These are phyloP conservation scores for Chlorella vulgaris DNA, from an alignment of 139 green algal genomes.

Conservation along the genomic window DNA sequence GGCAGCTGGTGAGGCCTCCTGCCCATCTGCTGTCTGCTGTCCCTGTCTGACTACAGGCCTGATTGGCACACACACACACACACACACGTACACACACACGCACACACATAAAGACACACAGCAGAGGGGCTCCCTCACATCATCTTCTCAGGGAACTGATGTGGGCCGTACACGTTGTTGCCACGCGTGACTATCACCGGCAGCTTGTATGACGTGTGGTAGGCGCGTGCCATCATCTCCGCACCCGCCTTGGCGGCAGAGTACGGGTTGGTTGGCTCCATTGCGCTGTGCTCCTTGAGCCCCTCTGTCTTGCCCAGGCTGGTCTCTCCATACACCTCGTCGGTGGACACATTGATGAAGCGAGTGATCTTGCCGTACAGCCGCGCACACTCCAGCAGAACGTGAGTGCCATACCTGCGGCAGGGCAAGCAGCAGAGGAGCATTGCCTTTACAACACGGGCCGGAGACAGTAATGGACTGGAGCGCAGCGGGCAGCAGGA, in stretches of 20 bases:
- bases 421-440: not conserved
- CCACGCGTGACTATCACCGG: constrained; percentile 96
- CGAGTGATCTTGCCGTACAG: constrained; percentile 76
- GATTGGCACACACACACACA: no score
- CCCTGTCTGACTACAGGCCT: not conserved
- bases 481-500: no score
- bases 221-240: constrained; percentile 96
- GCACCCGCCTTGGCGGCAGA: constrained; percentile 95
- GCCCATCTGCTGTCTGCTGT: no score
- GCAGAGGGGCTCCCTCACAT: constrained; percentile 22
- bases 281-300: constrained; percentile 74
- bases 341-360: constrained; percentile 95
- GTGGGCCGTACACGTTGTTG: constrained; percentile 99
- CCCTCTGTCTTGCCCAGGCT: constrained; percentile 70
- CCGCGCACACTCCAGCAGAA: constrained; percentile 90
- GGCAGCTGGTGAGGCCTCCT: no score
- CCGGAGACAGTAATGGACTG: no score
- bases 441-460: no score
- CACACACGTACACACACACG: no score
- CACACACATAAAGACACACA: no score
- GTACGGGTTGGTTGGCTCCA: constrained; percentile 99
- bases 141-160: constrained; percentile 76
- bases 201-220: constrained; percentile 87
- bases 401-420: constrained; percentile 88
- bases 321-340: constrained; percentile 90